Conservation (phyloP, 306 rosid genomes). For the Vigna mungo region DNA sequence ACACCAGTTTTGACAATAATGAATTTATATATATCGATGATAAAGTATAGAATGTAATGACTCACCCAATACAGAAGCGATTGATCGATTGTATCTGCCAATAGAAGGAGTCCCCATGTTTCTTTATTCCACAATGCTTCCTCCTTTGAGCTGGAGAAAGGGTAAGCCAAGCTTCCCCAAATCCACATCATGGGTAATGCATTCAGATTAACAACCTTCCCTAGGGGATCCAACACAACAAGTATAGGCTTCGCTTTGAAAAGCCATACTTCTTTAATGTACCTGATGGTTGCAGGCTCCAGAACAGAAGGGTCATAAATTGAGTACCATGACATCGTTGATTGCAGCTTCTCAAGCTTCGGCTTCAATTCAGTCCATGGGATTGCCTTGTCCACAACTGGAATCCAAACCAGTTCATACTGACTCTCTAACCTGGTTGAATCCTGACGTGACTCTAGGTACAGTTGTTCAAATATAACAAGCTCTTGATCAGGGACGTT, state of each 20-base stretch:
- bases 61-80: constrained; percentile 55
- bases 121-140: constrained; percentile 62
- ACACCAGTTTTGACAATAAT: not conserved
- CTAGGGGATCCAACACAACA: constrained; percentile 66
- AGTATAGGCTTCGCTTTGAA: constrained; percentile 60
- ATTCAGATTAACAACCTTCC: constrained; percentile 59
- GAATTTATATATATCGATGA: not conserved
- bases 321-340: constrained; percentile 62
- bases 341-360: constrained; percentile 42
- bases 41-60: not conserved
- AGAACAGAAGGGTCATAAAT: constrained; percentile 53
- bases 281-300: constrained; percentile 51
- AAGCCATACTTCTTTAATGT: constrained; percentile 64
- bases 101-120: constrained; percentile 60
- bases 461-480: constrained; percentile 55
- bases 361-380: constrained; percentile 34
- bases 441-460: constrained; percentile 46
- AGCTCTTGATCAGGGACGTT: constrained; percentile 46
- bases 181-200: constrained; percentile 82
- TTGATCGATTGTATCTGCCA: constrained; percentile 58
- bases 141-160: constrained; percentile 62
- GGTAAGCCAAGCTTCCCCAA: constrained; percentile 74
- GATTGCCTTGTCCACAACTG: constrained; percentile 45
- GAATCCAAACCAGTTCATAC: constrained; percentile 72
- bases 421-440: constrained; percentile 50